These are phyloP conservation scores for Arthonia radiata DNA, from an alignment of 495 filamentous ascomycete genomes.

Conservation along the genomic window DNA sequence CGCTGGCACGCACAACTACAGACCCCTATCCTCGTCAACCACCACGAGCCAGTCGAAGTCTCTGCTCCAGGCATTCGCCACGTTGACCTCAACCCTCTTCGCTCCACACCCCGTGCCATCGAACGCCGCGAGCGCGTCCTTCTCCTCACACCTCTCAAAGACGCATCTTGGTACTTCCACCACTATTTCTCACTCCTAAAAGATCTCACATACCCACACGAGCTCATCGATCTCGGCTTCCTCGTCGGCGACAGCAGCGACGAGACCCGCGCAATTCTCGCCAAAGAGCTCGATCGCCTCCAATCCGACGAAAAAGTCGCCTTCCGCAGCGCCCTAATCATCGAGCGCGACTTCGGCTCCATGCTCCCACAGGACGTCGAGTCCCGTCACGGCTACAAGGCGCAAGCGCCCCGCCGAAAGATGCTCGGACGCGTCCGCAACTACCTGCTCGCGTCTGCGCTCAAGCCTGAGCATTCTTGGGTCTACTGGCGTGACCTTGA, in stretches of 20 bases:
- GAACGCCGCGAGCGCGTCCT: conserved; percentile 72
- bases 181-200: conserved; percentile 87
- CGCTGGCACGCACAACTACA: conserved; percentile 71
- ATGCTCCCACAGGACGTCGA: conserved; percentile 45
- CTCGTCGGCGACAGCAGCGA: conserved; percentile 78
- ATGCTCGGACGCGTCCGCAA: conserved; percentile 77
- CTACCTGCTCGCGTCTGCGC: conserved; percentile 60
- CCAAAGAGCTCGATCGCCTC: conserved; percentile 63
- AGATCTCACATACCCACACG: conserved; percentile 75
- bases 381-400: conserved; percentile 62
- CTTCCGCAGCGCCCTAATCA: conserved; percentile 59
- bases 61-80: conserved; percentile 54
- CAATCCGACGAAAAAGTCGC: conserved; percentile 49
- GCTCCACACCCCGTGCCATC: conserved; percentile 52
- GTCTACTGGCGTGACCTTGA: conserved; percentile 98
- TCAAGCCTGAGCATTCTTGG: conserved; percentile 90
- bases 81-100: conserved; percentile 66
- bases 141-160: conserved; percentile 79
- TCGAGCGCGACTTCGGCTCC: conserved; percentile 75
- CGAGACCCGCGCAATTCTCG: conserved; percentile 62
- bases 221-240: conserved; percentile 87
- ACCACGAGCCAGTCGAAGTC: conserved; percentile 64
- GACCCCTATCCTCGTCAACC: conserved; percentile 89
- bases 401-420: conserved; percentile 76
- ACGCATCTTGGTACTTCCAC: conserved; percentile 54